Conservation (phyloP, 164 flowering plant genomes). For the Macadamia integrifolia region DNA sequence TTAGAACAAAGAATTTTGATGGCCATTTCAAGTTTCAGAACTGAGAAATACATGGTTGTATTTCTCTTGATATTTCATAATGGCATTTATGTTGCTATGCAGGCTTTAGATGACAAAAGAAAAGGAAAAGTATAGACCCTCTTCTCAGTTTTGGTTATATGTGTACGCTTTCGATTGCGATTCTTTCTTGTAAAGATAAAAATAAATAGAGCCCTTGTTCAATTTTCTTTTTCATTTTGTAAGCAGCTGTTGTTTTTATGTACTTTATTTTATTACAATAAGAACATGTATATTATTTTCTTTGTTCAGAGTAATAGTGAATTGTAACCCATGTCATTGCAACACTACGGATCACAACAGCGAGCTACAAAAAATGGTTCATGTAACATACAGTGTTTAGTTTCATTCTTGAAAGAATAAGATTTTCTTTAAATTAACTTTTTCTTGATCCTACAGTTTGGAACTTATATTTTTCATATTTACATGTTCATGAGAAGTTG, state of each 20-base stretch:
- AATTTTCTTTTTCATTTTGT: neutral
- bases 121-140: slow-evolving; percentile 45
- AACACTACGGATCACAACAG: too few species aligned
- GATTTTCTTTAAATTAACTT: too few species aligned
- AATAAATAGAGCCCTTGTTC: neutral
- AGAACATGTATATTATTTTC: neutral
- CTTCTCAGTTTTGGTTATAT: neutral
- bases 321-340: too few species aligned
- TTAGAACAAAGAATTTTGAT: neutral
- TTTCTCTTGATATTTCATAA: neutral
- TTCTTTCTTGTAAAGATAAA: slow-evolving; percentile 14
- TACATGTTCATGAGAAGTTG: too few species aligned
- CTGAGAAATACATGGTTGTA: too few species aligned
- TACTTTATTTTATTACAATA: neutral
- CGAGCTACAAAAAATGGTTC: too few species aligned
- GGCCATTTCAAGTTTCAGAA: neutral
- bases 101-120: slow-evolving; percentile 70
- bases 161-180: slow-evolving; percentile 8
- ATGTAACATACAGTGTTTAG: too few species aligned
- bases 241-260: too few species aligned
- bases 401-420: too few species aligned
- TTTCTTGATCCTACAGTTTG: too few species aligned
- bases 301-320: neutral
- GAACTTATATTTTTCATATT: too few species aligned
- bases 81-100: slow-evolving; percentile 17